Evolutionary conservation across 1,139 yeast species (phyloP), one percentile per base, ranked within the genome.

Genomic region (Lodderomyces jiufengensis): DNA sequence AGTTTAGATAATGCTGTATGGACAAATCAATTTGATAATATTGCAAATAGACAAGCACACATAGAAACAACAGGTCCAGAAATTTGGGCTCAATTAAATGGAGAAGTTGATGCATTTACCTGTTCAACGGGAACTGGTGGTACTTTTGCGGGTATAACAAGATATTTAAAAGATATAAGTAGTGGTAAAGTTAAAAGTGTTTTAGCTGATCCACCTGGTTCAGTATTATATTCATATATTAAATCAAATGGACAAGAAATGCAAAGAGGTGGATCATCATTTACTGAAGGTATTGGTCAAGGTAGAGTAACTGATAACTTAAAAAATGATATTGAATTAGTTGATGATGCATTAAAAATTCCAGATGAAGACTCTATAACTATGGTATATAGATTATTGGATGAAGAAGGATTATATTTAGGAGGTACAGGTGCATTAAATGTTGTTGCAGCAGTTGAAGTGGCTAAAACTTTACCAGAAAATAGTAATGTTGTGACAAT

Each of bases 201-300:
- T 34, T 74, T 86, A 44, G 95, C 97, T 1, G 97, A 88, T 57
- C 96, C 97, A 14, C 97, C 97, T 5, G 96, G 97, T 38, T 80
- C 92, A 2, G 86, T 84, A 32, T 71, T 88, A 38, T 85, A 85
- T 62, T 77, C 88, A 9, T 87, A 82, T 54, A 77, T 88, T 44
- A 77, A 75, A 44, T 70, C 84, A 8, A 76, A 77, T 11, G 87
- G 88, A 14, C 65, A 77, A 50, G 68, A 73, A 31, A 61, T 76
- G 49, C 77, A 75, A 26, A 72, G 88, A 49, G 76, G 77, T 2
- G 96, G 96, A 20, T 75, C 84, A 2, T 84, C 95, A 1, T 87
- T 90, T 59, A 88, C 96, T 12, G 97, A 88, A 62, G 97, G 97
- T 27, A 86, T 88, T 61, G 97, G 97, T 25, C 97, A 88, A 61